Evolutionary conservation across 768 basidiomycete genomes (phyloP).

Genomic region (Mycena leptocephala): DNA sequence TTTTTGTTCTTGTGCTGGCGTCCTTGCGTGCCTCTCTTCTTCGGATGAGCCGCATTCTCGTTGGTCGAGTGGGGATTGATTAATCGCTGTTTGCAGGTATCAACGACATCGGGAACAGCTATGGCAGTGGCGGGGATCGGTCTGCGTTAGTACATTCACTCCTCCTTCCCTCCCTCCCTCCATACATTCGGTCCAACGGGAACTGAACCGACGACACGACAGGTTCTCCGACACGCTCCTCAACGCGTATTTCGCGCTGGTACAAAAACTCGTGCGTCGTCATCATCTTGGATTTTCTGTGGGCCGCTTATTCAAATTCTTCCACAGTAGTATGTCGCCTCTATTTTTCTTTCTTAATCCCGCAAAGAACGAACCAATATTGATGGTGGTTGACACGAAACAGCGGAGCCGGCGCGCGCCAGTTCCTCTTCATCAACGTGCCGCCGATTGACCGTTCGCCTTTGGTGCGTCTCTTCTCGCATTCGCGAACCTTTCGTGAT

Average conservation of each 20-base stretch:
- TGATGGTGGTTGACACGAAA: background rate
- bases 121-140: constrained; percentile 62
- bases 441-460: constrained; percentile 61
- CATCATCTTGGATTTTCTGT: background rate
- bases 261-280: constrained; percentile 62
- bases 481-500: background rate
- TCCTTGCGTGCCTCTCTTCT: no score
- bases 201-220: background rate
- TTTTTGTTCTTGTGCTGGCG: background rate
- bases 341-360: no score
- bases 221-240: constrained; percentile 68
- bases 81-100: constrained; percentile 53
- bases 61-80: no score
- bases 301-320: background rate
- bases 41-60: no score
- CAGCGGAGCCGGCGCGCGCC: constrained; percentile 70
- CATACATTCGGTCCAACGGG: background rate
- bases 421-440: constrained; percentile 67
- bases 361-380: no score
- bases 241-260: constrained; percentile 65
- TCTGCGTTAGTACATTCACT: constrained; percentile 61
- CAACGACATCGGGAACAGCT: constrained; percentile 78
- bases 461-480: constrained; percentile 45
- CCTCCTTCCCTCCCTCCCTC: no score
- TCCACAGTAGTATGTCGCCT: constrained; percentile 48